A percentile compares a stretch with the other conserved stretches of the same genome.
These are phyloP conservation scores for Yamadazyma insecticola DNA, from an alignment of 805 yeast species.

Conservation along the genomic window DNA sequence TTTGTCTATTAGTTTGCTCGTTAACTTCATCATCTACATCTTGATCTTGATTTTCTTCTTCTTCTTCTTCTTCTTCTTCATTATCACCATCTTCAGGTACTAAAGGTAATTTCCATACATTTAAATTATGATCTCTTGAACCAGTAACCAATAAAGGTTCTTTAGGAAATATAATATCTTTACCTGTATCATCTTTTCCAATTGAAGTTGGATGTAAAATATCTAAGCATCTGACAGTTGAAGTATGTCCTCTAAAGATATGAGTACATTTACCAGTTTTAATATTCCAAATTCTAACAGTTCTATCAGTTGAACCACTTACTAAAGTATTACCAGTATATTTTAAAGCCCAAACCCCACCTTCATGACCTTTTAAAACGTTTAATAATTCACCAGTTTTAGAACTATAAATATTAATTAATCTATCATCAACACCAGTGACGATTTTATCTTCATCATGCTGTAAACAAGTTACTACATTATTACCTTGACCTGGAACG, in stretches of 20 bases:
- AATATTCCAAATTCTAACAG: constrained; percentile 92
- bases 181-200: constrained; percentile 58
- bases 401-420: constrained; percentile 78
- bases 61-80: constrained; percentile 26
- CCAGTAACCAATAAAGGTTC: constrained; percentile 60
- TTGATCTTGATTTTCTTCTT: neutral
- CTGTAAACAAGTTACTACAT: constrained; percentile 92
- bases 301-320: constrained; percentile 91
- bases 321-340: constrained; percentile 79
- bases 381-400: constrained; percentile 59
- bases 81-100: constrained; percentile 26
- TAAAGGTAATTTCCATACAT: constrained; percentile 55
- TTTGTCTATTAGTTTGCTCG: no score
- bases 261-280: constrained; percentile 84
- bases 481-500: constrained; percentile 59
- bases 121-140: constrained; percentile 41
- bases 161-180: constrained; percentile 52
- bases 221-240: constrained; percentile 90
- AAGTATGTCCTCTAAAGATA: constrained; percentile 84
- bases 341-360: constrained; percentile 98
- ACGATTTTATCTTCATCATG: constrained; percentile 87
- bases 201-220: constrained; percentile 64
- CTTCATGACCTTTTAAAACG: constrained; percentile 82
- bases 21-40: constrained; percentile 2
- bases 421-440: constrained; percentile 87